These are phyloP conservation scores for Actinidia arguta DNA, from an alignment of 179 eudicot species.

Conservation along the genomic window DNA sequence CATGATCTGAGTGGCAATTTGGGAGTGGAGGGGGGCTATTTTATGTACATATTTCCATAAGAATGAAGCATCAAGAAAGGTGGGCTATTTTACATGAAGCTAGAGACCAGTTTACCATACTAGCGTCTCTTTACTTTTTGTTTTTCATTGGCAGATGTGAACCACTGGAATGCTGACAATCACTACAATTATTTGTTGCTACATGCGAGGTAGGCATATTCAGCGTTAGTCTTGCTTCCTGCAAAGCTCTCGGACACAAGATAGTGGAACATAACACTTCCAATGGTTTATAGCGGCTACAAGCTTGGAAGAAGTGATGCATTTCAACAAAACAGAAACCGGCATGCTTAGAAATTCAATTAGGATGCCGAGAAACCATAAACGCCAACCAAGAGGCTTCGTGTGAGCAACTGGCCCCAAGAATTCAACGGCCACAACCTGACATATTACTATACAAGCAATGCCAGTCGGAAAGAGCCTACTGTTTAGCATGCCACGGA, in stretches of 20 bases:
- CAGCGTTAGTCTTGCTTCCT: too few species aligned
- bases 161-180: too few species aligned
- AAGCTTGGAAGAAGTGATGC: conserved; percentile 49
- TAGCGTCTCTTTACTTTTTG: too few species aligned
- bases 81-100: too few species aligned
- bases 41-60: background rate
- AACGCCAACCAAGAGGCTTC: conserved; percentile 35
- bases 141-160: too few species aligned
- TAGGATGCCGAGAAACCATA: conserved; percentile 14
- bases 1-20: background rate
- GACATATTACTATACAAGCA: conserved; percentile 60
- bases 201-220: too few species aligned
- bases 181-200: too few species aligned
- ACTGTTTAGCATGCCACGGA: conserved; percentile 67
- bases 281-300: too few species aligned
- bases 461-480: conserved; percentile 69
- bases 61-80: too few species aligned
- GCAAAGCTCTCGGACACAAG: too few species aligned
- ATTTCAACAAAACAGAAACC: conserved; percentile 67
- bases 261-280: too few species aligned
- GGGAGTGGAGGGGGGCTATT: background rate
- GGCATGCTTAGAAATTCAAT: conserved; percentile 68
- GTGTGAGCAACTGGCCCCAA: conserved; percentile 73
- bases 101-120: too few species aligned
- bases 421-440: conserved; percentile 74